phyloP scores from a whole-genome alignment of 805 yeast genomes.

The Teunomyces lycoperdinae region DNA sequence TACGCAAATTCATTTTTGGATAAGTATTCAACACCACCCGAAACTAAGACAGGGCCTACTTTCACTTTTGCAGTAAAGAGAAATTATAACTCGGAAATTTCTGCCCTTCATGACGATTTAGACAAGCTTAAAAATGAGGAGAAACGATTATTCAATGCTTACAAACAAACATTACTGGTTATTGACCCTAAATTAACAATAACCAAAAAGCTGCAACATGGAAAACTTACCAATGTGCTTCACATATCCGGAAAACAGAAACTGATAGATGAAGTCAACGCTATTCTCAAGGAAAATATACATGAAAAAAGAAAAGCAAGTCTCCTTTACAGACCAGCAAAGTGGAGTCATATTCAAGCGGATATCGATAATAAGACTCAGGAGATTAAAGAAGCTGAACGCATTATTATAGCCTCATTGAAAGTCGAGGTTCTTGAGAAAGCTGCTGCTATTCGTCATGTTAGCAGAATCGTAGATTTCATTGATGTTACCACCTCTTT shows the following conservation, averaged over 20 bases:
- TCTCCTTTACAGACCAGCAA: slow-evolving; percentile 43
- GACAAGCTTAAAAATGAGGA: slow-evolving; percentile 25
- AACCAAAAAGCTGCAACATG: slow-evolving; percentile 25
- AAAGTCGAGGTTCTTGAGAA: slow-evolving; percentile 43
- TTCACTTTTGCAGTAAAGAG: slow-evolving; percentile 32
- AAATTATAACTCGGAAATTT: slow-evolving; percentile 29
- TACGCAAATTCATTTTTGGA: slow-evolving; percentile 16
- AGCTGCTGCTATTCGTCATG: slow-evolving; percentile 46
- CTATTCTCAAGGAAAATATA: slow-evolving; percentile 19
- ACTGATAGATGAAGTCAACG: slow-evolving; percentile 19
- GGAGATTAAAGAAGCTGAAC: slow-evolving; percentile 56
- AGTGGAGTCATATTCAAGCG: slow-evolving; percentile 56
- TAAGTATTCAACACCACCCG: slow-evolving; percentile 18
- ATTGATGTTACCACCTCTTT: slow-evolving; percentile 75
- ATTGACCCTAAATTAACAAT: slow-evolving; percentile 32
- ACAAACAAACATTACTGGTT: slow-evolving; percentile 16
- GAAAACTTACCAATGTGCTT: slow-evolving; percentile 41
- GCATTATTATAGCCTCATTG: slow-evolving; percentile 47
- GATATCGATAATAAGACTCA: slow-evolving; percentile 43
- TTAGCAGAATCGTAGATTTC: slow-evolving; percentile 54
- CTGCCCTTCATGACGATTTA: slow-evolving; percentile 31
- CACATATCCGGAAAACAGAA: slow-evolving; percentile 43
- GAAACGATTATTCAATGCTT: slow-evolving; percentile 16
- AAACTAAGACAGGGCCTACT: slow-evolving; percentile 5
- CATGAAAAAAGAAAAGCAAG: slow-evolving; percentile 39